Percentiles rank a stretch among this genome's conserved stretches.
phyloP scores from a whole-genome alignment of 129 eudicot species.

The carrot (Daucus carota) region DNA sequence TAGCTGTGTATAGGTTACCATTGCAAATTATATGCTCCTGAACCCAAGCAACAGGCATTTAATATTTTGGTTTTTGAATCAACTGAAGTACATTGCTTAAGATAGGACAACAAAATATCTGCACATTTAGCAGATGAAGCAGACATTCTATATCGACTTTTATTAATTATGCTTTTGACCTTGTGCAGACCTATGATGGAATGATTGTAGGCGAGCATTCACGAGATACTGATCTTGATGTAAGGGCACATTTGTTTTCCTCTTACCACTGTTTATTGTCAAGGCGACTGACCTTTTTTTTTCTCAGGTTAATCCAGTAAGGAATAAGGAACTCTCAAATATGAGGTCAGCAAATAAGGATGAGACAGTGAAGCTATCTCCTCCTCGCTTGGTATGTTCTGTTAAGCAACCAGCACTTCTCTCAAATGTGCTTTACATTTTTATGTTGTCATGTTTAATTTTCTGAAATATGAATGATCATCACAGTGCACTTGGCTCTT shows the following conservation, averaged over 20 bases:
- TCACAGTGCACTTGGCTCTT: not conserved
- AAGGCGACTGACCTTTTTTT: conserved; percentile 10
- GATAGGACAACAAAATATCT: not conserved
- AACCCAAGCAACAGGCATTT: not conserved
- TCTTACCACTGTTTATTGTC: not conserved
- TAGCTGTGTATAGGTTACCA: not conserved
- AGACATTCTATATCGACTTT: not conserved
- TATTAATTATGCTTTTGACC: conserved; percentile 8
- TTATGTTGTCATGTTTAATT: not conserved
- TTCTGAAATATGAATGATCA: not conserved
- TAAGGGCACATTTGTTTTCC: conserved; percentile 16
- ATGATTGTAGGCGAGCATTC: conserved; percentile 99
- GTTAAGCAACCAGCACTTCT: conserved; percentile 1
- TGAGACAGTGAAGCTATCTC: conserved; percentile 88
- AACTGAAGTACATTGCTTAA: not conserved
- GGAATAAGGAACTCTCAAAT: conserved; percentile 74
- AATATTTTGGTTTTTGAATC: not conserved
- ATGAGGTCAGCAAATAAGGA: conserved; percentile 76
- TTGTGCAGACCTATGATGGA: conserved; percentile 91
- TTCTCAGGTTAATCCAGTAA: conserved; percentile 78
- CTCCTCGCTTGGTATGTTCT: conserved; percentile 76
- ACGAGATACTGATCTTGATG: conserved; percentile 97
- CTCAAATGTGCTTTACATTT: not conserved
- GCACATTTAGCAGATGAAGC: not conserved
- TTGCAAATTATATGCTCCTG: not conserved